These are phyloP conservation scores for Vanderwaltozyma polyspora DNA, from an alignment of 805 yeast genomes.

Conservation along the genomic window DNA sequence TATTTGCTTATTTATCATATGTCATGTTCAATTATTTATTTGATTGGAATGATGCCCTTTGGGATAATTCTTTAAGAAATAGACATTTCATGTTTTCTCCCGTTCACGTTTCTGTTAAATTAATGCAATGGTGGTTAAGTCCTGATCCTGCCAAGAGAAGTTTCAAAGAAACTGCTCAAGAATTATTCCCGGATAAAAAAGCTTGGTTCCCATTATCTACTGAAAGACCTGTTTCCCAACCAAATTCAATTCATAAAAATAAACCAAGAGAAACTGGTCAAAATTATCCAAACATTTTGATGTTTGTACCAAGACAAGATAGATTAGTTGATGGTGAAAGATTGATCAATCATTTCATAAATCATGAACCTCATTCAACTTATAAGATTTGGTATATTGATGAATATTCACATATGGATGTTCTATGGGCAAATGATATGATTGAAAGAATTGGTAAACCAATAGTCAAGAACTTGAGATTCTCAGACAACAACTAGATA, in stretches of 20 bases:
- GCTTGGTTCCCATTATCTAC: constrained; percentile 38
- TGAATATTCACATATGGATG: constrained; percentile 78
- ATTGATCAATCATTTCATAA: constrained; percentile 51
- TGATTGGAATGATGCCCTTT: constrained; percentile 73
- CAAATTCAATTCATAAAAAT: constrained; percentile 13
- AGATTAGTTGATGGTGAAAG: constrained; percentile 65
- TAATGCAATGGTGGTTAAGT: constrained; percentile 91
- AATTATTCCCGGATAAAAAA: constrained; percentile 39
- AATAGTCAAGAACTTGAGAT: constrained; percentile 27
- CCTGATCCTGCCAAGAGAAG: constrained; percentile 28
- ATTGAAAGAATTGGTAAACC: constrained; percentile 51
- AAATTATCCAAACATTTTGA: constrained; percentile 45
- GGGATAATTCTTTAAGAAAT: constrained; percentile 57
- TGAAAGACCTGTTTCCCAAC: not conserved
- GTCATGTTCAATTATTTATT: constrained; percentile 77
- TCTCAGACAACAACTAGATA: not conserved
- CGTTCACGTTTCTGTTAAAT: constrained; percentile 64
- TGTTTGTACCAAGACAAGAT: constrained; percentile 67
- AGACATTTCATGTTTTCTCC: constrained; percentile 82
- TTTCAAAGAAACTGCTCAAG: constrained; percentile 27
- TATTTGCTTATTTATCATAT: constrained; percentile 58
- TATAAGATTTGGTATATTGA: constrained; percentile 33
- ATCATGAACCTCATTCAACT: constrained; percentile 36
- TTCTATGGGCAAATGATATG: constrained; percentile 81
- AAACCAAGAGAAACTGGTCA: constrained; percentile 26